Conservation (phyloP, 441 rosid genomes). For the Pelargonium cotyledonis region DNA sequence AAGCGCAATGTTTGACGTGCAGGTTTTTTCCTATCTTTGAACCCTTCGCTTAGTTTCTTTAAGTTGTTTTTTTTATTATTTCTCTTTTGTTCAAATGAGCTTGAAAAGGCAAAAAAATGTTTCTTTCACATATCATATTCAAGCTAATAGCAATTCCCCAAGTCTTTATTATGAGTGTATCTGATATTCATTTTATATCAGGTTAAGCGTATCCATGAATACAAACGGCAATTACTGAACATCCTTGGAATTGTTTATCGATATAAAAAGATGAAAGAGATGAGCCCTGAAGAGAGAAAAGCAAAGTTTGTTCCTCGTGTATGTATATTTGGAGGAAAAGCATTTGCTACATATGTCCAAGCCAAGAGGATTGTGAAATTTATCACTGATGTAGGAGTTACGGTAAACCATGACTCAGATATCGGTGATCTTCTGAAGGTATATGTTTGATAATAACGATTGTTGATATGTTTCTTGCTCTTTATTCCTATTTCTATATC, state of each 20-base stretch:
- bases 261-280: slow-evolving; percentile 92
- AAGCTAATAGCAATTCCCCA: not conserved
- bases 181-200: slow-evolving; percentile 22
- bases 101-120: not conserved
- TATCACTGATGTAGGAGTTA: slow-evolving; percentile 85
- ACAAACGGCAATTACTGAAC: slow-evolving; percentile 83
- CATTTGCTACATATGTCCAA: slow-evolving; percentile 86
- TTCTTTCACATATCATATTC: not conserved
- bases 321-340: slow-evolving; percentile 96
- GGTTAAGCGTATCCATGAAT: slow-evolving; percentile 97
- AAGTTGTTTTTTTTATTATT: not conserved
- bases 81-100: too few relatives aligned
- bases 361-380: slow-evolving; percentile 96
- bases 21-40: slow-evolving; percentile 37
- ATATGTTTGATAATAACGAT: not conserved
- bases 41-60: not conserved
- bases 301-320: slow-evolving; percentile 69
- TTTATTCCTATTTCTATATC: too few relatives aligned
- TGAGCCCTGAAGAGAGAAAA: slow-evolving; percentile 63
- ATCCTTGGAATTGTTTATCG: slow-evolving; percentile 85
- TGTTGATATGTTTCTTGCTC: not conserved
- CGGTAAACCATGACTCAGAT: slow-evolving; percentile 76
- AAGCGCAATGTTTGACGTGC: slow-evolving; percentile 93
- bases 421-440: slow-evolving; percentile 91
- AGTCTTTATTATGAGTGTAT: not conserved